Base-by-base conservation (phyloP, 768 basidiomycete species). In the Aureoboletus auriporus region DNA sequence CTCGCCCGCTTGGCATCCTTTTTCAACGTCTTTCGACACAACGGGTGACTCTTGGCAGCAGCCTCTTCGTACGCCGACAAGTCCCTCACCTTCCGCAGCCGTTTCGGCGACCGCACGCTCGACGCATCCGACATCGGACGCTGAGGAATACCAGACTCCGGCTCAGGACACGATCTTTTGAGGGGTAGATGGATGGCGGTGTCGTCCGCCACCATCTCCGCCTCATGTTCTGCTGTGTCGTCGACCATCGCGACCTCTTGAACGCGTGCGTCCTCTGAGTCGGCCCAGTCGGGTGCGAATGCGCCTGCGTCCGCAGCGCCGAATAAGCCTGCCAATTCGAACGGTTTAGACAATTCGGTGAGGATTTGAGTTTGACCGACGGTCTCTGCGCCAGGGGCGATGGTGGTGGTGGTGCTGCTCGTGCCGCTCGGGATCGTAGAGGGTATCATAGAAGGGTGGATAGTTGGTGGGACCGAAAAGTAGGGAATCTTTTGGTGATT, bases 401-500 rank as follows among this genome's bases (percentile, higher is more conserved):
- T 72, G n/a, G 36, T 29, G 28, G 44, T 61, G 12, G 39, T 23
- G 30, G 44, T 63, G 68, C 77, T 64, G 6, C 70, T 72, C 9
- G 75, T 75, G 1, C 45, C 20, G 26, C 13, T 35, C 5, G 60
- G 48, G 9, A 69, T 58, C 11, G 62, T 69, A 0, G 76, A 69
- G 6, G 88, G 86, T 48, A 91, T 74, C 29, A 80, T 75, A 1
- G 89, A 90, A 0, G 90, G 85, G 63, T 94, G 91, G 2, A 89
- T 64, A 8, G 72, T 60, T 0, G 95, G 93, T 8, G 93, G 92
- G 2, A 72, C 64, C 5, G 92, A 89, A 70, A 77, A 89, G 69
- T 90, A 98, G 0, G 90, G 87, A 10, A 97, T 95, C 62, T 92
- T 95, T 65, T 96, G 93, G 49, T 90, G 82, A 59, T 97, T 97